Evolutionary conservation across 1,284 basidiomycete species (phyloP).

Genomic region (Apiotrichum laibachii): DNA sequence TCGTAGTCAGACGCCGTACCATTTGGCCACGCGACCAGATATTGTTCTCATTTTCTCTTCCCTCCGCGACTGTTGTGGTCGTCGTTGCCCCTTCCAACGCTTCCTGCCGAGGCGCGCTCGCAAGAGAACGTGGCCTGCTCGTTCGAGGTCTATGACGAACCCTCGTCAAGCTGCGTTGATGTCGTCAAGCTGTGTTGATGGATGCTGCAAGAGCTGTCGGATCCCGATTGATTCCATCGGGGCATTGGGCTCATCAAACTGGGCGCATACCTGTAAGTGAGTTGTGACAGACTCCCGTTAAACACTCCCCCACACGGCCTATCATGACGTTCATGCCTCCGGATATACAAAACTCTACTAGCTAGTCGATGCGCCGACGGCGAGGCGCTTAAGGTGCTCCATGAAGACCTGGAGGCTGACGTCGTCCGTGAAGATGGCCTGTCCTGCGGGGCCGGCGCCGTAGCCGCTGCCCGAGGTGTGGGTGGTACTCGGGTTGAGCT

Average conservation of each 20-base stretch:
- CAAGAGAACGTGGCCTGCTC: too few species aligned
- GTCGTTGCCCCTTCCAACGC: too few species aligned
- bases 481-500: constrained; percentile 96
- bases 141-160: too few species aligned
- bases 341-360: constrained; percentile 22
- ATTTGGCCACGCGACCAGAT: too few species aligned
- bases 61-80: too few species aligned
- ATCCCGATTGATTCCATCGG: too few species aligned
- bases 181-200: too few species aligned
- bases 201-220: too few species aligned
- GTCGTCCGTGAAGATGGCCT: constrained; percentile 98
- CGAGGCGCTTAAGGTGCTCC: constrained; percentile 85
- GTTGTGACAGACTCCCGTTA: background rate
- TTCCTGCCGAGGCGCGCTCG: too few species aligned
- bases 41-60: too few species aligned
- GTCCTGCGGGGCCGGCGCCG: constrained; percentile 71
- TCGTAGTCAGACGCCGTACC: too few species aligned
- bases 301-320: background rate
- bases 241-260: background rate
- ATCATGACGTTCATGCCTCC: constrained; percentile 8
- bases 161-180: too few species aligned
- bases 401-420: constrained; percentile 96
- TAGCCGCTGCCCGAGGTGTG: constrained; percentile 83
- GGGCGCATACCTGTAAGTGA: background rate
- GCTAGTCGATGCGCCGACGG: constrained; percentile 48